Evolutionary conservation across 2,329 filamentous ascomycete species (phyloP), one percentile per base, ranked within the genome.

Genomic region (Xylaria sp.): DNA sequence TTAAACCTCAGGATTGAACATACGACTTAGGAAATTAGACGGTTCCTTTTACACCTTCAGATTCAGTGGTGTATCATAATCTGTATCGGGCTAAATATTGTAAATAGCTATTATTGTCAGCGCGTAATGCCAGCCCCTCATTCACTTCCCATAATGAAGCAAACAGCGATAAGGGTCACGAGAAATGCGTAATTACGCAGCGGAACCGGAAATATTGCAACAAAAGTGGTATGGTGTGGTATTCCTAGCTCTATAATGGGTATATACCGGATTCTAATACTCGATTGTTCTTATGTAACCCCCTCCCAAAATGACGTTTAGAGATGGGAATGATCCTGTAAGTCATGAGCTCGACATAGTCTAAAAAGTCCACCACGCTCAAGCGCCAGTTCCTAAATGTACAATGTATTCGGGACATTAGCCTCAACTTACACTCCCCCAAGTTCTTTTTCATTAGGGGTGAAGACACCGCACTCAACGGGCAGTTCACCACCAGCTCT

Each of bases 401-500:
- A 60, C 45, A 46, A 49, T 17, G 52, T 52, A 47, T 38, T 8
- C 52, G n/a, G 25, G 43, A 57, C 46, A 49, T 42, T 50, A 3
- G 12, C 38, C 51, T n/a, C n/a, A n/a, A 12, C 37, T 57, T 61
- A 62, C 50, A 57, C 55, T 9, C 4, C 42, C 21, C 31, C 14
- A 14, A 45, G 11, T 28, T 40, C 5, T 19, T n/a, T n/a, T n/a
- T n/a, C n/a, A n/a, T n/a, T n/a, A n/a, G 17, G 38, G 25, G 25
- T 38, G 14, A 47, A 33, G n/a, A n/a, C n/a, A 23, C 12, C 12
- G 43, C 25, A 9, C 23, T 42, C 11, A 21, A 21, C 6, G 37
- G 11, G 21, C 9, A 28, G 28, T 19, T 66, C 64, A 73, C 69
- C 72, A 72, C 67, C 75, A 78, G 7, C 54, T 61, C 67, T 75